Evolutionary conservation across 1,139 yeast genomes (phyloP).

Genomic region (Keqinozyma sinolaborantium): DNA sequence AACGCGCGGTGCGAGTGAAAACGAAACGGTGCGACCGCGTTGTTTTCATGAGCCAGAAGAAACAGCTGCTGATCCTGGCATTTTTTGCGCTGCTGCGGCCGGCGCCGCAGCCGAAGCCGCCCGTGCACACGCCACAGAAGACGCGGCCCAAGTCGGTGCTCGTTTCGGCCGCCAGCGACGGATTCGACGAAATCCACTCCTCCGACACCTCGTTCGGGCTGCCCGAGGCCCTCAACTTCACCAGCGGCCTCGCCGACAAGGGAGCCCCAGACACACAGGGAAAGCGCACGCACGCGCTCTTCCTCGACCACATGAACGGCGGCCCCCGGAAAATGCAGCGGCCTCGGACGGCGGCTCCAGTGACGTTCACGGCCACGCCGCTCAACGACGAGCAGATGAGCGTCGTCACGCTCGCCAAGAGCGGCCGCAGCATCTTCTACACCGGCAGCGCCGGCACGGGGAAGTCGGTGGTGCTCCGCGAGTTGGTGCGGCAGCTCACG

Average conservation of each 20-base stretch:
- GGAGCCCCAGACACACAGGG: neutral
- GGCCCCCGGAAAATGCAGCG: neutral
- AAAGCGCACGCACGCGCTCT: neutral
- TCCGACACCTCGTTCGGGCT: conserved; percentile 29
- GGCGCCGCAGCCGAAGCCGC: conserved; percentile 1
- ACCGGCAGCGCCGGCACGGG: conserved; percentile 89
- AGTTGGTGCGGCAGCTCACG: conserved; percentile 46
- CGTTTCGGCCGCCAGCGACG: conserved; percentile 15
- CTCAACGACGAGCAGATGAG: conserved; percentile 61
- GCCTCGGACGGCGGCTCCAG: neutral
- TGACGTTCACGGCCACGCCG: conserved; percentile 2
- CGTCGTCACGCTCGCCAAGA: conserved; percentile 62
- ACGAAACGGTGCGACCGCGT: too few species aligned
- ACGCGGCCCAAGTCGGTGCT: conserved; percentile 17
- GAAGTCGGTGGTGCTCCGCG: conserved; percentile 68
- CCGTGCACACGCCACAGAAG: conserved; percentile 16
- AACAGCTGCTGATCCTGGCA: conserved; percentile 15
- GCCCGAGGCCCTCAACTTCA: conserved; percentile 27
- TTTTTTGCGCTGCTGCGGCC: conserved; percentile 12
- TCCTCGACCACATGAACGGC: neutral
- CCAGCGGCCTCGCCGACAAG: conserved; percentile 7
- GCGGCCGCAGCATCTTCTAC: conserved; percentile 55
- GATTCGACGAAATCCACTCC: conserved; percentile 24
- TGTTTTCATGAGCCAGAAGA: conserved; percentile 4
- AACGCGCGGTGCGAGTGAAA: too few species aligned